A percentile compares a stretch with the other conserved stretches of the same genome.
phyloP scores from a whole-genome alignment of 371 early-diverging fungal genomes.

The Mortierella sp. region DNA sequence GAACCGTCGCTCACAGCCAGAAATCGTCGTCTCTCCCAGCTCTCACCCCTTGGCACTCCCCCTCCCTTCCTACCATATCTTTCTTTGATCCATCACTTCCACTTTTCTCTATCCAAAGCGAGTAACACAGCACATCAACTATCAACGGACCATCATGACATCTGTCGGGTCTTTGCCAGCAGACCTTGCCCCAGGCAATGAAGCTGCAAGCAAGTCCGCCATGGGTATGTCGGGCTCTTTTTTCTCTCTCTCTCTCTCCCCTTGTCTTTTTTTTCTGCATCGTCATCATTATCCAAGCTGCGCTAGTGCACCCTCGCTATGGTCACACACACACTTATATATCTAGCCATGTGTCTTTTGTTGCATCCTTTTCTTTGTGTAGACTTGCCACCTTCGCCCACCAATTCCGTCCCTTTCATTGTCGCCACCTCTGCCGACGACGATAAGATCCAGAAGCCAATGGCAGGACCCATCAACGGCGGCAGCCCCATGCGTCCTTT shows the following conservation, averaged over 20 bases:
- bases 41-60: too few species aligned
- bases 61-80: too few species aligned
- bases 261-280: not conserved
- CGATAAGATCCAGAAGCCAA: slow-evolving; percentile 29
- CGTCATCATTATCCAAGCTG: slow-evolving; percentile 7
- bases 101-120: not conserved
- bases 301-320: slow-evolving; percentile 3
- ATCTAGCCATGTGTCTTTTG: not conserved
- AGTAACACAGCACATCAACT: not conserved
- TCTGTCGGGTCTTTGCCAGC: slow-evolving; percentile 37
- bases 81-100: not conserved
- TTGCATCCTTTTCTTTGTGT: not conserved
- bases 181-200: slow-evolving; percentile 32
- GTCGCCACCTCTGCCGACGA: slow-evolving; percentile 35
- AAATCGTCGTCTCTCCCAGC: too few species aligned
- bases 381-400: slow-evolving; percentile 35
- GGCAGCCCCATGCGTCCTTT: slow-evolving; percentile 30
- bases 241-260: not conserved
- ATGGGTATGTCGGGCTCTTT: slow-evolving; percentile 17
- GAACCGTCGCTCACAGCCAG: too few species aligned
- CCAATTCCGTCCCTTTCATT: slow-evolving; percentile 44
- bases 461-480: slow-evolving; percentile 28
- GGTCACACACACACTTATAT: not conserved
- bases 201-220: slow-evolving; percentile 19
- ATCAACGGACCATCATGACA: slow-evolving; percentile 23